Conservation (phyloP, 345 rosid species). For the Raphanus sativus region DNA sequence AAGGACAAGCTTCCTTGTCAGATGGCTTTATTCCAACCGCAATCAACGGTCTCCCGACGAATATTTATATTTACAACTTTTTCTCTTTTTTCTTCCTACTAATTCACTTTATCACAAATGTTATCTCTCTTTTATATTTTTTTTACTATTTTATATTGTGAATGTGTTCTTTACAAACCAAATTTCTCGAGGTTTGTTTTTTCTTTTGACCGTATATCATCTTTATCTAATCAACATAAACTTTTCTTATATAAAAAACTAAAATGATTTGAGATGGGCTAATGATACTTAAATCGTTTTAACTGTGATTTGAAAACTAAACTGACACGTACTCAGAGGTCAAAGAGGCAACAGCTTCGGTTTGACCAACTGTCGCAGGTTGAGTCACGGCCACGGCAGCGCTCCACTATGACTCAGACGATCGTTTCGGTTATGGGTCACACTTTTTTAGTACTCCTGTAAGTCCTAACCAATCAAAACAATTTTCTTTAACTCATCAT, state of each 20-base stretch:
- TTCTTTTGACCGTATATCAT: slow-evolving; percentile 16
- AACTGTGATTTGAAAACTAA: slow-evolving; percentile 1
- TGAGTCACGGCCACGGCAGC: slow-evolving; percentile 52
- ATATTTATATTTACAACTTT: slow-evolving; percentile 6
- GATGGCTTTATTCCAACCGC: slow-evolving; percentile 83
- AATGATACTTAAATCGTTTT: background rate
- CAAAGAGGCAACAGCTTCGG: slow-evolving; percentile 54
- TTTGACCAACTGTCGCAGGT: slow-evolving; percentile 58
- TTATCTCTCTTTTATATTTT: background rate
- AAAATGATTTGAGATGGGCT: background rate
- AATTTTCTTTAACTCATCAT: too few relatives aligned
- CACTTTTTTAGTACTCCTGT: slow-evolving; percentile 5
- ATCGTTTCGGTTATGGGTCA: slow-evolving; percentile 9
- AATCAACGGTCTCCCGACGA: slow-evolving; percentile 86
- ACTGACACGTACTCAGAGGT: slow-evolving; percentile 40
- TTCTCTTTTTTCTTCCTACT: background rate
- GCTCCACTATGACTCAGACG: slow-evolving; percentile 21
- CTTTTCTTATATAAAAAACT: background rate
- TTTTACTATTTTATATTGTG: background rate
- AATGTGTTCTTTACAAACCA: background rate
- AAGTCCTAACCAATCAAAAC: too few relatives aligned
- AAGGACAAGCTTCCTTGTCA: slow-evolving; percentile 50
- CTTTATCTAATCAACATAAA: background rate
- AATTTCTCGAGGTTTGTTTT: slow-evolving; percentile 18
- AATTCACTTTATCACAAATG: slow-evolving; percentile 16